phyloP scores from a whole-genome alignment of 257 asterid genomes.

The Solanum clarkiae region DNA sequence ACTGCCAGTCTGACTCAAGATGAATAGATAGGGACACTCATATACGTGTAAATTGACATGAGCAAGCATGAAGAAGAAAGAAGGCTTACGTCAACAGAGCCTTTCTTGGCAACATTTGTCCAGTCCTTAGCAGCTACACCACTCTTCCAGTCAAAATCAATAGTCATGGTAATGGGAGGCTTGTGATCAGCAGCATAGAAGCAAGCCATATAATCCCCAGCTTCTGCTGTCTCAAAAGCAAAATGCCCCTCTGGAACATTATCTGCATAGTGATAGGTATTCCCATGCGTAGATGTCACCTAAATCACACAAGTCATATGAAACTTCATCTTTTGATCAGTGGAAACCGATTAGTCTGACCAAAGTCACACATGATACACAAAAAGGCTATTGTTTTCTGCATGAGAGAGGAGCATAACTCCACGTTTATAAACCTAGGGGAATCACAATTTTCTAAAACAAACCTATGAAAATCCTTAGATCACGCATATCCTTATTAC shows the following conservation, averaged over 20 bases:
- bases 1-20: background rate
- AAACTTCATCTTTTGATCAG: background rate
- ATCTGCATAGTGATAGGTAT: constrained; percentile 64
- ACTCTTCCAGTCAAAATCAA: constrained; percentile 90
- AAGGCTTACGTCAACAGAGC: constrained; percentile 69
- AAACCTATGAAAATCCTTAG: background rate
- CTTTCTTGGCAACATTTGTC: constrained; percentile 82
- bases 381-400: background rate
- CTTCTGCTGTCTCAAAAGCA: constrained; percentile 65
- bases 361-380: background rate
- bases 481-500: background rate
- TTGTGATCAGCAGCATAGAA: constrained; percentile 61
- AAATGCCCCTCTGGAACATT: constrained; percentile 71
- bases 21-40: background rate
- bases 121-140: constrained; percentile 93
- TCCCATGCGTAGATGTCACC: constrained; percentile 83
- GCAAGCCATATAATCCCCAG: constrained; percentile 88
- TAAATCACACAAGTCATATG: constrained; percentile 2
- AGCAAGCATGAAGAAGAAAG: background rate
- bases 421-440: background rate
- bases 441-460: background rate
- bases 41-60: background rate
- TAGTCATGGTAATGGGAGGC: constrained; percentile 41
- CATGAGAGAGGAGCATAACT: background rate
- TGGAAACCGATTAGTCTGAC: background rate